These are phyloP conservation scores for Corallochytrium limacisporum DNA, from an alignment of 78 protist species.

Conservation along the genomic window DNA sequence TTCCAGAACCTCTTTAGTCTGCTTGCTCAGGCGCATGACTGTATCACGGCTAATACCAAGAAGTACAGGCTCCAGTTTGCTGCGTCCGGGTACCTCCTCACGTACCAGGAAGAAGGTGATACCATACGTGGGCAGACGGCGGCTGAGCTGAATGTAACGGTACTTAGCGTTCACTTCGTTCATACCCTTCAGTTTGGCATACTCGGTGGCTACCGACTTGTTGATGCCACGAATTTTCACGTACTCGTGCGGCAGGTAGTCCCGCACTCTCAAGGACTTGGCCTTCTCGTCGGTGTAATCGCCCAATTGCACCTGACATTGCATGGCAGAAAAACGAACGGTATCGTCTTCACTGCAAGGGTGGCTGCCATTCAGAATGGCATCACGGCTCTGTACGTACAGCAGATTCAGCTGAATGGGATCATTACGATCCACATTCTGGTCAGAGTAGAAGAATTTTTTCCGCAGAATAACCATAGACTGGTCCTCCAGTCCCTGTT, in stretches of 20 bases:
- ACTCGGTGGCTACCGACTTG: constrained; percentile 43
- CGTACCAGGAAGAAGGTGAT: constrained; percentile 53
- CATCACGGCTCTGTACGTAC: constrained; percentile 46
- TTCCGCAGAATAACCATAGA: constrained; percentile 47
- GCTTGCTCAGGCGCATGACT: constrained; percentile 46
- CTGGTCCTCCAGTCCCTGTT: constrained; percentile 48
- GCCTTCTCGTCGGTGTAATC: constrained; percentile 24
- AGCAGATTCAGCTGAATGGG: constrained; percentile 65
- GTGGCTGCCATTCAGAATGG: constrained; percentile 46
- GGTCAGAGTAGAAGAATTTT: constrained; percentile 64
- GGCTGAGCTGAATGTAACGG: constrained; percentile 55
- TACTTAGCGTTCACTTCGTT: constrained; percentile 53
- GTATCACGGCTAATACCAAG: constrained; percentile 66
- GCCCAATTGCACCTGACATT: constrained; percentile 44
- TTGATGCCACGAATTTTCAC: constrained; percentile 38
- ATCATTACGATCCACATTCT: constrained; percentile 54
- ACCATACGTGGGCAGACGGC: constrained; percentile 72
- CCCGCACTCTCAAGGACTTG: neutral
- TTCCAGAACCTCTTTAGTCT: constrained; percentile 45
- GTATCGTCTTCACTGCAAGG: constrained; percentile 66
- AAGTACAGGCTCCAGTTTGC: constrained; percentile 19
- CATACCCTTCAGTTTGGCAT: constrained; percentile 48
- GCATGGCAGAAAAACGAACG: constrained; percentile 50
- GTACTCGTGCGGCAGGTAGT: constrained; percentile 38
- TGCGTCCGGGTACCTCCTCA: constrained; percentile 19